Evolutionary conservation across 2,329 filamentous ascomycete genomes (phyloP), one percentile per base, ranked within the genome.

Genomic region (Colletotrichum nymphaeae): DNA sequence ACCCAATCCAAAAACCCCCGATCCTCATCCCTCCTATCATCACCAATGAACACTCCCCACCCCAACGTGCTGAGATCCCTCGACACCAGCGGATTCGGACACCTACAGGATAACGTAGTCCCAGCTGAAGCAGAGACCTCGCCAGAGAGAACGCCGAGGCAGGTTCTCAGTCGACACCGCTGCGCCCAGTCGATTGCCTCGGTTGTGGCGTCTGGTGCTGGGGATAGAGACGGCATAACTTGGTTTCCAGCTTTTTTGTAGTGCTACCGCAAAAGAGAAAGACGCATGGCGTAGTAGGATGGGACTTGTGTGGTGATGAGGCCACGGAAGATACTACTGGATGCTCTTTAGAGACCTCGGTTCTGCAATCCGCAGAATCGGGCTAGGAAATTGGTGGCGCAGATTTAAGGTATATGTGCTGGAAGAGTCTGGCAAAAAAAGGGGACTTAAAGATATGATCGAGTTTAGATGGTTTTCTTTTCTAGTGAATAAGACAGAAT

Each of bases 261-360:
- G 19, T 22, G 19, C 19, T 22, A 49, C 16, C 19, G 19, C 19
- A 19, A 19, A 19, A 49, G 42, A 19, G 42, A 7, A 3, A 19
- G 19, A 8, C 8, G 19, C 42, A 49, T 22, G 19, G 42, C 42
- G 42, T 49, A 0, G 42, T 4, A 6, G 19, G 0, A 49, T 0
- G 19, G 19, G 42, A 49, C 3, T n/a, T n/a, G 7, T 49, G 0
- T 4, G 0, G 16, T 49, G 42, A 0, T n/a, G 42, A 22, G 19
- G 7, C 6, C 42, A 9, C 19, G 8, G 19, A 22, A 49, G 42
- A 49, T 1, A 22, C 9, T 11, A 8, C 42, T 5, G 19, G 4
- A 22, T 22, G 8, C 42, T 22, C 3, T 19, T 49, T 22, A 8
- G 19, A 49, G 42, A n/a, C 5, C 8, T n/a, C 4, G 7, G 42